Percentiles rank a stretch among this genome's conserved stretches.
phyloP scores from a whole-genome alignment of 768 basidiomycete genomes.

The Coprinopsis cinerea region DNA sequence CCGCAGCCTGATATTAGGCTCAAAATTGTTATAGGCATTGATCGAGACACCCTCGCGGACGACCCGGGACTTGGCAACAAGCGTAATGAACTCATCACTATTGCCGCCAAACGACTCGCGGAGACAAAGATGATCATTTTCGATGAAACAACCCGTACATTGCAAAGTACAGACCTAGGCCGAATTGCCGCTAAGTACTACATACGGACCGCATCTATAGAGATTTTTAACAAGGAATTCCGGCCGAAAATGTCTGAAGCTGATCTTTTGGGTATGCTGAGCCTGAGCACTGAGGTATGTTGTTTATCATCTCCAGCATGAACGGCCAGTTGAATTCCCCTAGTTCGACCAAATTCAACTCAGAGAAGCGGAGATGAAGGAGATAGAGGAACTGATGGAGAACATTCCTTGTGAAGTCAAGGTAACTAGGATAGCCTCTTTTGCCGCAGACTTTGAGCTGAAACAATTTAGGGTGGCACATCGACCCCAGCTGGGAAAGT shows the following conservation, averaged over 20 bases:
- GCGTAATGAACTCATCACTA: conserved; percentile 59
- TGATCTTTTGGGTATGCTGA: conserved; percentile 80
- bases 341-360: conserved; percentile 95
- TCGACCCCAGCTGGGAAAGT: conserved; percentile 70
- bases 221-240: conserved; percentile 79
- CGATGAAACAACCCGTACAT: conserved; percentile 49
- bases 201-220: conserved; percentile 78
- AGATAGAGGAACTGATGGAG: conserved; percentile 67
- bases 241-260: conserved; percentile 86
- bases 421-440: conserved; percentile 33
- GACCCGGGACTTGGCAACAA: conserved; percentile 71
- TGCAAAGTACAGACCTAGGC: conserved; percentile 85
- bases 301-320: too few species aligned
- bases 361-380: conserved; percentile 82
- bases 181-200: conserved; percentile 97
- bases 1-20: conserved; percentile 9
- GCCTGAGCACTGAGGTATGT: conserved; percentile 84
- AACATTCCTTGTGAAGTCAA: conserved; percentile 75
- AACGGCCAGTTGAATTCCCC: too few species aligned
- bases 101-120: conserved; percentile 62
- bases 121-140: conserved; percentile 78
- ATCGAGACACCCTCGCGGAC: conserved; percentile 56
- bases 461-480: conserved; percentile 44
- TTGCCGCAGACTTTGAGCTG: background rate
- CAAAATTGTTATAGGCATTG: conserved; percentile 56